Base-by-base conservation (phyloP, 2,329 filamentous ascomycete genomes). In the Cadophora sp. region DNA sequence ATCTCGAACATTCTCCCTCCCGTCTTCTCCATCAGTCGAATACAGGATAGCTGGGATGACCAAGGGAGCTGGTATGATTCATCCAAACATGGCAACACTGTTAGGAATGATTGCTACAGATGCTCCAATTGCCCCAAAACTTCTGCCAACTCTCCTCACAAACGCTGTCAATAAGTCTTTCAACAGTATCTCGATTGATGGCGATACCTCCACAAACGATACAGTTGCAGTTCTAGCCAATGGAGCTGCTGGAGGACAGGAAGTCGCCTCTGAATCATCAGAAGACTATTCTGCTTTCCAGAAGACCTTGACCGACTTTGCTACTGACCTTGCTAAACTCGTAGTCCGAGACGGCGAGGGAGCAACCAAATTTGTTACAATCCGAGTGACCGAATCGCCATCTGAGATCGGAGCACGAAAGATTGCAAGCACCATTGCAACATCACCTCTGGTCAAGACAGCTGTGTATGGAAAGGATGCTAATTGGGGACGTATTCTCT, bases 21-120 rank as follows among this genome's bases (percentile, higher is more conserved):
- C 96, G 4, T 94, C 92, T 1, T 91, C 92, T 4, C 88, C 92
- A 0, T 84, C 84, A 20, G 83, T 88, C 59, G 89, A 91, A 78
- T 99, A 97, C 81, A 86, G 87, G 73, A 91, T 99, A 59, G 94
- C 93, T 14, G 96, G 96, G 73, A 96, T 97, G 88, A 97, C 95
- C 76, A 99, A 99, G 83, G 96, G 96, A 66, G 96, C 96, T 5
- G 96, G 96, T 76, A 99, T 99, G 96, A 97, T 99, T 79, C 94
- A 97, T 77, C 96, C 96, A 58, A 98, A 99, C 83, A 97, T 99
- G 94, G 96, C 94, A 36, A 99, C 96, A 0, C 87, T 98, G 41
- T 88, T 99, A 43, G 94, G 93, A 63, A 91, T 98, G 68, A 86
- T 98, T 75, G 94, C 93, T 75, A 99, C 96, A 16, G 96, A 99